Base-by-base conservation (phyloP, 768 basidiomycete genomes). In the Hygrocybe coccinea region DNA sequence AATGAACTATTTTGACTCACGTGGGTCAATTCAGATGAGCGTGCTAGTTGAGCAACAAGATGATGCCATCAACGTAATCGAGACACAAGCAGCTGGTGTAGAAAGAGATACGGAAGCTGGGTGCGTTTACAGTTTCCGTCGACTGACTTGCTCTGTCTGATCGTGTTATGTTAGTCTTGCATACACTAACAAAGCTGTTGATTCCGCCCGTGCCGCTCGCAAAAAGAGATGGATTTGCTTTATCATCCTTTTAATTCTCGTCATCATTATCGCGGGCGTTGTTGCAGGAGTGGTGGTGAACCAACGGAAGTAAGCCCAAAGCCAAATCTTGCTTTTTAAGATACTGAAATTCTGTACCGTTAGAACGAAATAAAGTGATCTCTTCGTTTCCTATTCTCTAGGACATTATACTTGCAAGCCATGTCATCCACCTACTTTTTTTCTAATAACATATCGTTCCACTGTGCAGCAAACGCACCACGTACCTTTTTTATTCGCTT, bases 161-260 rank as follows among this genome's bases (percentile, higher is more conserved):
- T 51, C 60, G 56, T 61, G 44, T 10, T 47, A 33, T 34, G 14
- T 41, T 5, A 97, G 94, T 57, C 71, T 92, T 50, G 76, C 79
- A 59, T 89, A 97, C 68, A 91, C 92, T 1, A 83, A 88, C 46
- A 89, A 89, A 65, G 95, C 95, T 6, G 89, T 97, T 51, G 76
- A 73, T 36, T 91, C 88, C 36, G 95, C 95, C 19, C 81, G 89
- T 29, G 81, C 87, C 33, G 95, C 95, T 19, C 85, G 95, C 57
- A 91, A 87, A 72, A 97, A 95, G 81, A 85, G 94, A 64, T 97
- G 94, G 93, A 95, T 95, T 68, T 97, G 95, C 74, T 95, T 95
- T 79, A 67, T 83, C 72, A 83, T 92, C 57, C 66, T 71, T 54
- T 64, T 94, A 54, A 65, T 91, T 56, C 64, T 93, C 52, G 75